Evolutionary conservation across 371 early-diverging fungal species (phyloP).

Genomic region (Rhizopus delemar): DNA sequence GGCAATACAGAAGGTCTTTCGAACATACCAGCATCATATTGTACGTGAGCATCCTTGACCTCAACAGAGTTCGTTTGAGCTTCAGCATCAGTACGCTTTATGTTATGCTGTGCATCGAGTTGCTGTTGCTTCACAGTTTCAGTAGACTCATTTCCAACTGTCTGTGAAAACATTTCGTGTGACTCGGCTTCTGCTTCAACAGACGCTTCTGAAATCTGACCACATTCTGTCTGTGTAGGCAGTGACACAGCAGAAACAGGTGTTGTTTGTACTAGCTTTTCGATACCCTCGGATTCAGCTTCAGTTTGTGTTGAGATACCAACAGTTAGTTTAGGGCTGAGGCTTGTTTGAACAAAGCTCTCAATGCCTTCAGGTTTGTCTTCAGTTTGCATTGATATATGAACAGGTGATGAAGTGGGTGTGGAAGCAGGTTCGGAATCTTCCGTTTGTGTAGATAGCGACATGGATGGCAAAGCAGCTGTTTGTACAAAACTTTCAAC

Average conservation of each 20-base stretch:
- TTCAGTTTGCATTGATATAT: constrained; percentile 15
- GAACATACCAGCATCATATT: constrained; percentile 8
- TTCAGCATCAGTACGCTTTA: constrained; percentile 3
- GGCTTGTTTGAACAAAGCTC: background rate
- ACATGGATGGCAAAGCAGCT: background rate
- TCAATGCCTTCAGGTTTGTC: background rate
- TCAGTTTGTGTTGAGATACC: background rate
- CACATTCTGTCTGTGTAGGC: constrained; percentile 5
- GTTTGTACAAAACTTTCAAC: constrained; percentile 12
- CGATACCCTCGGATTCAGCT: constrained; percentile 1
- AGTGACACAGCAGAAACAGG: background rate
- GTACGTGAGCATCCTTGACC: constrained; percentile 15
- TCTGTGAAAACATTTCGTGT: constrained; percentile 5
- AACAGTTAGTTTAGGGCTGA: background rate
- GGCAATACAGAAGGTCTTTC: background rate
- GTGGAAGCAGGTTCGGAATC: background rate
- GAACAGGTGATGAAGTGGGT: background rate
- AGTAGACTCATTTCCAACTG: background rate
- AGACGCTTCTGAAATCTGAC: background rate
- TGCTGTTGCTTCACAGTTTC: constrained; percentile 1
- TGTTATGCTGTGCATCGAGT: background rate
- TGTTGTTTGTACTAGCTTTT: constrained; percentile 3
- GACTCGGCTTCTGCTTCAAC: constrained; percentile 9
- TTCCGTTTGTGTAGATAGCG: constrained; percentile 11
- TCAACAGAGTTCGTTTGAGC: background rate